These are phyloP conservation scores for Paramarasmius palmivorus DNA, from an alignment of 1,284 basidiomycete species.

Conservation along the genomic window DNA sequence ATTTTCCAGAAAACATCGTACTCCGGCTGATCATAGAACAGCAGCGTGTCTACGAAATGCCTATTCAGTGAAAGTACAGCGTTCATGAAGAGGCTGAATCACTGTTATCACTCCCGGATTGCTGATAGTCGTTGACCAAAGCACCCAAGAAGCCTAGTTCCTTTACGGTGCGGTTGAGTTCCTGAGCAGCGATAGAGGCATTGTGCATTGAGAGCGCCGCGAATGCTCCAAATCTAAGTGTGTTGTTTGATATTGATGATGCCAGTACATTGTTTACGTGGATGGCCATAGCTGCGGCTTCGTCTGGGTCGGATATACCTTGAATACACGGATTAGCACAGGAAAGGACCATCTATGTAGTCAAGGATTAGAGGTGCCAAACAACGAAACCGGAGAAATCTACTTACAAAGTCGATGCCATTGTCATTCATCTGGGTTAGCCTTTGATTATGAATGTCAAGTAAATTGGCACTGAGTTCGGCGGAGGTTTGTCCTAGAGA, in stretches of 20 bases:
- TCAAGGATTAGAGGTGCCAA: too few relatives aligned
- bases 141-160: constrained; percentile 17
- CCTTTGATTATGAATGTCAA: constrained; percentile 41
- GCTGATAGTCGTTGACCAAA: constrained; percentile 17
- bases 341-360: constrained; percentile 41
- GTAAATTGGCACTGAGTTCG: constrained; percentile 31
- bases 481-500: constrained; percentile 27
- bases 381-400: background rate
- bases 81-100: too few relatives aligned
- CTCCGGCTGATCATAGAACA: constrained; percentile 20
- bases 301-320: constrained; percentile 35
- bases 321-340: constrained; percentile 41
- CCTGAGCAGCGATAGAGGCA: constrained; percentile 11
- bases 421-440: constrained; percentile 38
- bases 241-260: constrained; percentile 37
- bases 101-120: constrained; percentile 14
- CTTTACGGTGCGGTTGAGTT: constrained; percentile 14
- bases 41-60: constrained; percentile 29
- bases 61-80: background rate
- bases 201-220: constrained; percentile 19
- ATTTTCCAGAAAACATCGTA: constrained; percentile 16
- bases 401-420: constrained; percentile 37
- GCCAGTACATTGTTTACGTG: constrained; percentile 37
- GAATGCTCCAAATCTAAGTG: constrained; percentile 32
- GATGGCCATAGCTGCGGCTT: constrained; percentile 33